phyloP scores from a whole-genome alignment of 352 stramenopile genomes.

The Phytophthora pluvialis region DNA sequence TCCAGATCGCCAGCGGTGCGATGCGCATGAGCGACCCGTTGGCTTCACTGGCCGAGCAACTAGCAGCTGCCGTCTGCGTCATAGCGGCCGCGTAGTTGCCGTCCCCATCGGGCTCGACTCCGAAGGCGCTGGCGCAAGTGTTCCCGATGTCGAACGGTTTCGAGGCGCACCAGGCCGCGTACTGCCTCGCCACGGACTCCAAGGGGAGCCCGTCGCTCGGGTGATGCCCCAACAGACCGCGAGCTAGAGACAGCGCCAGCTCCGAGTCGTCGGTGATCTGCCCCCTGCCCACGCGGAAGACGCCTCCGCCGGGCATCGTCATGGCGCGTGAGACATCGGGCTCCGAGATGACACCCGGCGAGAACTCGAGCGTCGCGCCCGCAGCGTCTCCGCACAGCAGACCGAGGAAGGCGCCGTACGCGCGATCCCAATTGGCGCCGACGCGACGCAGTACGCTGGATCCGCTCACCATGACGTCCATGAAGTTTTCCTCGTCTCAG shows the following conservation, averaged over 20 bases:
- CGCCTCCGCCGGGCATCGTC: conserved; percentile 58
- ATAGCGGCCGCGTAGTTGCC: conserved; percentile 34
- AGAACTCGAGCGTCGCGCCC: conserved; percentile 64
- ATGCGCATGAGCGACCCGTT: conserved; percentile 69
- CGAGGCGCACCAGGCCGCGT: conserved; percentile 43
- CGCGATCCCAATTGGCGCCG: conserved; percentile 33
- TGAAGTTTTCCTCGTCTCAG: conserved; percentile 15
- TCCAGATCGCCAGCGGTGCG: conserved; percentile 53
- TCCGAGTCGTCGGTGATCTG: conserved; percentile 77
- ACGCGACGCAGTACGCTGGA: conserved; percentile 7
- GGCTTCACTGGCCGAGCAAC: conserved; percentile 45
- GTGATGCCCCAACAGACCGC: conserved; percentile 29
- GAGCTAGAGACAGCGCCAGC: conserved; percentile 53
- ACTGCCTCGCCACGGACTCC: conserved; percentile 47
- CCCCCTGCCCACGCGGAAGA: conserved; percentile 44
- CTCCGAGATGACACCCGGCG: conserved; percentile 30
- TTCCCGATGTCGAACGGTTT: conserved; percentile 61
- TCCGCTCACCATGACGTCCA: conserved; percentile 18
- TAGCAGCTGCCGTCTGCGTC: conserved; percentile 29
- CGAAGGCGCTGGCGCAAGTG: conserved; percentile 54
- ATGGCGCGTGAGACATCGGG: conserved; percentile 38
- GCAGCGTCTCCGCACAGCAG: conserved; percentile 57
- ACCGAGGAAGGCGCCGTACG: conserved; percentile 58
- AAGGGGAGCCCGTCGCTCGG: conserved; percentile 43
- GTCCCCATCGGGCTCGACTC: conserved; percentile 18